Conservation (phyloP, 805 yeast genomes). For the Candida loeiensis region DNA sequence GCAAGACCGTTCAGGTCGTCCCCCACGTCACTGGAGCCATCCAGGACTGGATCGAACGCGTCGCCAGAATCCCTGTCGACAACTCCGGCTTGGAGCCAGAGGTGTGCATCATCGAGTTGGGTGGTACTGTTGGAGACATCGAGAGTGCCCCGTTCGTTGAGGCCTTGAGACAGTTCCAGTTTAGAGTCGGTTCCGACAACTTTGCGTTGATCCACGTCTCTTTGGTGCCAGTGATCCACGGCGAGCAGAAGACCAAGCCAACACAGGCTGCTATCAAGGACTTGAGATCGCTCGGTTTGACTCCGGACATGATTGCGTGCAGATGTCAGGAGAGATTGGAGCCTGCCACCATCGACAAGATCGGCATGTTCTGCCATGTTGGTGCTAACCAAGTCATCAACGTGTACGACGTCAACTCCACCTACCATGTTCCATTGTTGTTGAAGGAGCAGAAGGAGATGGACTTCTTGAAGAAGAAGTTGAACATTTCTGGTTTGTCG, state of each 20-base stretch:
- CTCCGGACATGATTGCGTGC: slow-evolving; percentile 97
- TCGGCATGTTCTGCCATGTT: slow-evolving; percentile 98
- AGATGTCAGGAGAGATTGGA: slow-evolving; percentile 86
- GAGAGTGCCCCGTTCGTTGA: slow-evolving; percentile 99
- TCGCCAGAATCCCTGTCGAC: slow-evolving; percentile 89
- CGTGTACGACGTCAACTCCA: slow-evolving; percentile 93
- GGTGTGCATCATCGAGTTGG: slow-evolving; percentile 93
- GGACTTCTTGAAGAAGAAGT: slow-evolving; percentile 65
- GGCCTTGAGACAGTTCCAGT: slow-evolving; percentile 98
- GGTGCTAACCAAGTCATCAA: slow-evolving; percentile 97
- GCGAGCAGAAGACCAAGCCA: slow-evolving; percentile 98
- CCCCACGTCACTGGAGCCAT: slow-evolving; percentile 97
- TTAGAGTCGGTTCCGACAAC: slow-evolving; percentile 90
- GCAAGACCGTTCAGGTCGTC: slow-evolving; percentile 99
- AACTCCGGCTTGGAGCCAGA: slow-evolving; percentile 85
- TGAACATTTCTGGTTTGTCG: slow-evolving; percentile 52
- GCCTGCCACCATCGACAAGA: slow-evolving; percentile 83
- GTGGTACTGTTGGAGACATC: slow-evolving; percentile 99
- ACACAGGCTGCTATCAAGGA: slow-evolving; percentile 99
- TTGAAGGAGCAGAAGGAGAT: slow-evolving; percentile 83
- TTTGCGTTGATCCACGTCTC: slow-evolving; percentile 96
- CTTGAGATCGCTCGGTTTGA: slow-evolving; percentile 88
- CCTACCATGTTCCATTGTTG: slow-evolving; percentile 94
- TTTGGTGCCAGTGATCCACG: slow-evolving; percentile 94
- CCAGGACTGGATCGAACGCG: slow-evolving; percentile 98